Conservation (phyloP, 2,329 filamentous ascomycete species). For the Alternaria sp. region DNA sequence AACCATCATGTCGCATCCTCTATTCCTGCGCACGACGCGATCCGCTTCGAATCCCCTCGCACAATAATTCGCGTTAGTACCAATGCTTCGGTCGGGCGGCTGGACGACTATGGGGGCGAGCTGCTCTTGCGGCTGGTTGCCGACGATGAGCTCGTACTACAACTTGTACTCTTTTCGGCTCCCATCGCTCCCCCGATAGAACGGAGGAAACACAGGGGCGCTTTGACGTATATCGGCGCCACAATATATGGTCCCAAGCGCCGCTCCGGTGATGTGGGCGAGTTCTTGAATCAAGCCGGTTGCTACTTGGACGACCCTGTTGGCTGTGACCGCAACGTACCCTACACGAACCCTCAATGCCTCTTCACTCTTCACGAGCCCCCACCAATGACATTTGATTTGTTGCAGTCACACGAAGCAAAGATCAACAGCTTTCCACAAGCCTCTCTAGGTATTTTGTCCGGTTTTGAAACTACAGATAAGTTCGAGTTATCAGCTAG, state of each 20-base stretch:
- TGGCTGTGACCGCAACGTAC: slow-evolving; percentile 19
- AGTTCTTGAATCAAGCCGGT: background rate
- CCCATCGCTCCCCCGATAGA: background rate
- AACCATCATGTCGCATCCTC: background rate
- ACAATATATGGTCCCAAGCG: background rate
- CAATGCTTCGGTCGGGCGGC: background rate
- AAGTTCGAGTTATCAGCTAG: background rate
- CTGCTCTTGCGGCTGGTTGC: background rate
- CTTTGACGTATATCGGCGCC: too few relatives aligned
- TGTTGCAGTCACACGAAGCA: background rate
- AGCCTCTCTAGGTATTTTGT: background rate
- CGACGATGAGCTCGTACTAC: background rate
- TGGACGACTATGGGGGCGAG: background rate
- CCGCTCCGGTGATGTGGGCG: background rate
- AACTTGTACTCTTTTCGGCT: background rate
- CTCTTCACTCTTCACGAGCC: background rate
- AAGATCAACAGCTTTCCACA: background rate
- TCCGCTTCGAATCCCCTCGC: background rate
- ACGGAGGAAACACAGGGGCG: too few relatives aligned
- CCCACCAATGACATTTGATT: background rate
- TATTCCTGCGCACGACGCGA: background rate
- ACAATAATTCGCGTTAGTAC: accelerated
- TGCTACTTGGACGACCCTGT: slow-evolving; percentile 17
- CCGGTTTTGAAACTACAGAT: background rate
- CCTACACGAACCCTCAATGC: slow-evolving; percentile 19